Base-by-base conservation (phyloP, 2,329 filamentous ascomycete genomes). In the Talaromyces verruculosus region DNA sequence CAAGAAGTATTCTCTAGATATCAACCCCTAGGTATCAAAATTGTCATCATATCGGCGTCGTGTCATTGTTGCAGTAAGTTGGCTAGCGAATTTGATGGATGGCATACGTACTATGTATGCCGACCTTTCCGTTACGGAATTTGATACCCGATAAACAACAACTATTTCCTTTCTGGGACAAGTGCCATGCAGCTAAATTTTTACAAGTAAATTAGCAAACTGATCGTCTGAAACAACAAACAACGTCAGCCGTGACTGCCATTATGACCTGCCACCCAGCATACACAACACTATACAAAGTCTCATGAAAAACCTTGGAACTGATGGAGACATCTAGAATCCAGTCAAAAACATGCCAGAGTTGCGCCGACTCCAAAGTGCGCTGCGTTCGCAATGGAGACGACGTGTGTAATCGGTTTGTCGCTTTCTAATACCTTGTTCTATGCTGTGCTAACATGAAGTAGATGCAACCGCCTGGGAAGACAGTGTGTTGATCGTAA, bases 401-500 rank as follows among this genome's bases (percentile, higher is more conserved):
- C 6, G 59, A 66, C n/a, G 39, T 59, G 3, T 72, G 69, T 53
- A 66, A 66, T 33, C 65, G 71, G 71, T 72, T 64, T 33, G 60
- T 25, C 43, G 7, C 7, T 13, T 17, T 3, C 15, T 13, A 58
- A 35, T 28, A 19, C 19, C 10, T 30, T 33, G 41, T 3, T 10
- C 3, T 51, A 13, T 28, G 19, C 22, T 28, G n/a, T 30, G 15
- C 49, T 55, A 10, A 55, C 2, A 28, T 13, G 28, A n/a, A 37
- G 19, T 5, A 78, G 77, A 66, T 80, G 78, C 55, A 69, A 69
- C 35, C 76, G 78, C 19, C 68, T 79, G 30, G 71, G 73, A 22
- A 77, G 78, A 64, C 71, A 76, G 57, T 80, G 78, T 8, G 28
- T 55, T 19, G 28, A 53, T 53, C 13, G 49, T 6, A 73, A 30